phyloP scores from a whole-genome alignment of 2,329 filamentous ascomycete species.

The Arthrocladium fulminans region DNA sequence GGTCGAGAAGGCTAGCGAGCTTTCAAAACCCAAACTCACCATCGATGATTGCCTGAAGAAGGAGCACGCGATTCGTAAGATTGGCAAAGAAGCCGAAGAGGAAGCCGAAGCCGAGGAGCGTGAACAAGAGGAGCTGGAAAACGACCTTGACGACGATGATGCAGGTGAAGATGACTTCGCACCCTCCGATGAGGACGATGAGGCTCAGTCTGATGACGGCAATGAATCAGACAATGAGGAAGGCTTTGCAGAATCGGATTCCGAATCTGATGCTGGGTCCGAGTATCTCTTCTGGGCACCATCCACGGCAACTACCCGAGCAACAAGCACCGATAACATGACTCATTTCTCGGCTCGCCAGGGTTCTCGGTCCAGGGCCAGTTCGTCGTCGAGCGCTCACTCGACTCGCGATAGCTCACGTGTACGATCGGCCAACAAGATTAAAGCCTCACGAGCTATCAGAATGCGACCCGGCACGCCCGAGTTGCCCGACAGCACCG shows the following conservation, averaged over 20 bases:
- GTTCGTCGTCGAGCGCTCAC: constrained; percentile 40
- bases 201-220: constrained; percentile 48
- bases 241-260: constrained; percentile 61
- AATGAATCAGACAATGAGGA: constrained; percentile 75
- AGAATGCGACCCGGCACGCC: constrained; percentile 61
- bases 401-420: constrained; percentile 7
- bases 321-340: constrained; percentile 46
- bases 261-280: constrained; percentile 55
- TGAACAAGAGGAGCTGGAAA: constrained; percentile 44
- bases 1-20: constrained; percentile 63
- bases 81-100: constrained; percentile 84
- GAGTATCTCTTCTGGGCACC: constrained; percentile 59
- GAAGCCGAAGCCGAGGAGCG: constrained; percentile 73
- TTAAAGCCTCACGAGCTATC: constrained; percentile 21
- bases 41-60: constrained; percentile 83
- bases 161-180: constrained; percentile 59
- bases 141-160: constrained; percentile 44
- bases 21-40: constrained; percentile 61
- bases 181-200: constrained; percentile 42
- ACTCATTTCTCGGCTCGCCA: constrained; percentile 39
- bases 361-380: constrained; percentile 35
- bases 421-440: constrained; percentile 18
- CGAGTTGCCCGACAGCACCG: constrained; percentile 89
- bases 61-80: constrained; percentile 75
- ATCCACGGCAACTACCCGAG: constrained; percentile 33